Evolutionary conservation across 179 eudicot genomes (phyloP).

Genomic region (Spinacia oleracea): DNA sequence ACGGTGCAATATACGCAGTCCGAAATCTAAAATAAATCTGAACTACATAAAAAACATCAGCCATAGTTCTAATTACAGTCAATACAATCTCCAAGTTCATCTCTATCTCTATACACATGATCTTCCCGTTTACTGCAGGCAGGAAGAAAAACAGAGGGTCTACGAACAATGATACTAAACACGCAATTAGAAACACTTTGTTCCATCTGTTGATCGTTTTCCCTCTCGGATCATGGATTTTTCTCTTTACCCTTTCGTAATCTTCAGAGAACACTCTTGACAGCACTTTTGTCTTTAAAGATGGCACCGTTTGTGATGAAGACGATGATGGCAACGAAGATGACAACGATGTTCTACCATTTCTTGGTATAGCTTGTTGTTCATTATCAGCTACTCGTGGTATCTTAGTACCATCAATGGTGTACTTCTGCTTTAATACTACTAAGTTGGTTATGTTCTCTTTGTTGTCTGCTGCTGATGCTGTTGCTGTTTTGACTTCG

Average conservation of each 20-base stretch:
- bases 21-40: conserved; percentile 70
- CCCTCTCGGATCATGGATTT: conserved; percentile 70
- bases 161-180: conserved; percentile 64
- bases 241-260: conserved; percentile 31
- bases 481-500: conserved; percentile 12
- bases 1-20: conserved; percentile 69
- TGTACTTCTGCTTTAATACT: conserved; percentile 17
- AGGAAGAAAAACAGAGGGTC: conserved; percentile 81
- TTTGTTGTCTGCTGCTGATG: neutral
- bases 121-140: conserved; percentile 35
- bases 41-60: conserved; percentile 54
- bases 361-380: neutral
- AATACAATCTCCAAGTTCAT: conserved; percentile 34
- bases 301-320: neutral
- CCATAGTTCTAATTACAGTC: conserved; percentile 45
- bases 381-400: neutral
- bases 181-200: conserved; percentile 59
- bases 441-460: neutral
- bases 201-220: conserved; percentile 61
- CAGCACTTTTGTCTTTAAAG: conserved; percentile 27
- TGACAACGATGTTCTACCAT: neutral
- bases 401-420: conserved; percentile 20
- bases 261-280: conserved; percentile 43
- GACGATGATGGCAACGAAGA: neutral
- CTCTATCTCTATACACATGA: conserved; percentile 51